These are phyloP conservation scores for Spergularia marina DNA, from an alignment of 148 eudicot genomes.

Conservation along the genomic window DNA sequence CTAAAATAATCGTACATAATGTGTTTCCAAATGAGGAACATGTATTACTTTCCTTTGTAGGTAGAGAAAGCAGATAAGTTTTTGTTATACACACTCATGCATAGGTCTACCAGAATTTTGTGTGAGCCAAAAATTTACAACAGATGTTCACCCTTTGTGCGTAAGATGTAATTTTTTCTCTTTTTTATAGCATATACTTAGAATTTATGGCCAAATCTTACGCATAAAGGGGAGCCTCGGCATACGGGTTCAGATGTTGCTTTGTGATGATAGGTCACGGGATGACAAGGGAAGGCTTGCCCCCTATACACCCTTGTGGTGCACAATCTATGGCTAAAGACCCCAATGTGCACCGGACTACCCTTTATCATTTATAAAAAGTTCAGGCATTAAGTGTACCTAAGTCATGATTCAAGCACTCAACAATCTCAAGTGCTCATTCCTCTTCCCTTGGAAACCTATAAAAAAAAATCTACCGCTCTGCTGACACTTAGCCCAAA, in stretches of 20 bases:
- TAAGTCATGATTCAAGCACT: neutral
- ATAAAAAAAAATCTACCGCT: neutral
- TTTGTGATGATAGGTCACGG: too few relatives aligned
- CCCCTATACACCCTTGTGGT: too few relatives aligned
- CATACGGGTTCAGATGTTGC: too few relatives aligned
- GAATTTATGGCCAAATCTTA: neutral
- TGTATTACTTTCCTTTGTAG: neutral
- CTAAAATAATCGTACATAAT: neutral
- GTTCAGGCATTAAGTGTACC: neutral
- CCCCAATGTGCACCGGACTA: too few relatives aligned
- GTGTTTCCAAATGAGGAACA: conserved; percentile 1
- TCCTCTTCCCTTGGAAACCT: neutral
- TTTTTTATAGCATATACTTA: neutral
- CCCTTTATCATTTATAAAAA: neutral
- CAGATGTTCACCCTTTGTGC: neutral
- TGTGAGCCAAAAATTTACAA: neutral
- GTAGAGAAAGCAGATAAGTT: neutral
- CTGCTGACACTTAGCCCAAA: neutral
- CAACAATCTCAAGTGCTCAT: neutral
- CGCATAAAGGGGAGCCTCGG: too few relatives aligned
- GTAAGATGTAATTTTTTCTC: neutral
- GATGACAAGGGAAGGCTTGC: too few relatives aligned
- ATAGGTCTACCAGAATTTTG: neutral
- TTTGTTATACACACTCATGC: neutral
- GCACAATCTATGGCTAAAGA: too few relatives aligned